phyloP scores from a whole-genome alignment of 345 rosid species.

The Sonneratia caseolaris region DNA sequence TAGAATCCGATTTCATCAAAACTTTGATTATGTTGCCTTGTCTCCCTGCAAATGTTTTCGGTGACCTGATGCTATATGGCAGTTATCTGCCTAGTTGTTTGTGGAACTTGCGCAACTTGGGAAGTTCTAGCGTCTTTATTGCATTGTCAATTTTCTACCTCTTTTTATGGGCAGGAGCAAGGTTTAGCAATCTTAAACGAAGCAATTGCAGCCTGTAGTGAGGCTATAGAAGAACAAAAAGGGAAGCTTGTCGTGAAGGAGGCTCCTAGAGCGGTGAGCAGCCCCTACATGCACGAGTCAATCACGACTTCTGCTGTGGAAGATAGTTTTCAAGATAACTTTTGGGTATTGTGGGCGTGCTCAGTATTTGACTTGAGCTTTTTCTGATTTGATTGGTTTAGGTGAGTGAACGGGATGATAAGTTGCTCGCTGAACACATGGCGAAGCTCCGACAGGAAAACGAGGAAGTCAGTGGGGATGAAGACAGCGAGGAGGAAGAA shows the following conservation, averaged over 20 bases:
- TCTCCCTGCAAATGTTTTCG: too few species aligned
- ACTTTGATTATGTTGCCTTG: too few species aligned
- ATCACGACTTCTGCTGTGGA: not conserved
- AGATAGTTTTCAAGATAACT: not conserved
- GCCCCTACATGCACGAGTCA: constrained; percentile 13
- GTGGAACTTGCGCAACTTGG: not conserved
- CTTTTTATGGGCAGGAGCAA: constrained; percentile 55
- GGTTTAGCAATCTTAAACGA: constrained; percentile 67
- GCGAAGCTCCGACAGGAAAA: constrained; percentile 65
- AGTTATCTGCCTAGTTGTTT: not conserved
- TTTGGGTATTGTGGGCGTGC: not conserved
- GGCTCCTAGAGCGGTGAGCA: constrained; percentile 88
- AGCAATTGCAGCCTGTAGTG: constrained; percentile 75
- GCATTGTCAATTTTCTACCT: not conserved
- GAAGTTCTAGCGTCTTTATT: not conserved
- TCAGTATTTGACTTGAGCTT: not conserved
- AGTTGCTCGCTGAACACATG: constrained; percentile 93
- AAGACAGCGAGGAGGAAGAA: constrained; percentile 92
- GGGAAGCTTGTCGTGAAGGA: constrained; percentile 88
- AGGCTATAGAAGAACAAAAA: constrained; percentile 66
- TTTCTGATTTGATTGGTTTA: constrained; percentile 16
- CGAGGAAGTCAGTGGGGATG: constrained; percentile 90
- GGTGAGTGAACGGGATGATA: constrained; percentile 99
- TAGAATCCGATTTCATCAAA: too few species aligned
- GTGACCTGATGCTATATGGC: too few species aligned